Evolutionary conservation across 2,329 filamentous ascomycete species (phyloP).

Genomic region (Metarhizium sp.): DNA sequence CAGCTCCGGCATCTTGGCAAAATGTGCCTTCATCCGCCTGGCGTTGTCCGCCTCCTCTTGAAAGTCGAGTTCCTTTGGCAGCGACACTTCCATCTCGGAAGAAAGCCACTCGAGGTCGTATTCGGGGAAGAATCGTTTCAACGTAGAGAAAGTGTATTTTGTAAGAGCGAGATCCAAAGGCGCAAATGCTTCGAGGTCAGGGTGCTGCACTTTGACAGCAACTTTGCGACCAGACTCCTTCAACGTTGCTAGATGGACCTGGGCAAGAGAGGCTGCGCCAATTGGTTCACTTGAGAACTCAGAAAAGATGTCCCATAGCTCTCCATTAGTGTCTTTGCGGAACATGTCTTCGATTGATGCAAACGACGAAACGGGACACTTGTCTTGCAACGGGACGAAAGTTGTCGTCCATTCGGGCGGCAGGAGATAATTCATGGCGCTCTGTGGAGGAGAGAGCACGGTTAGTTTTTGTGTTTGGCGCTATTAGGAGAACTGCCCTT

Average conservation of each 20-base stretch:
- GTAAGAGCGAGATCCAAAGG: slow-evolving; percentile 82
- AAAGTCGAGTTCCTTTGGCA: slow-evolving; percentile 91
- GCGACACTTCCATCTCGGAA: slow-evolving; percentile 80
- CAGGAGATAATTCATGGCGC: slow-evolving; percentile 89
- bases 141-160: slow-evolving; percentile 75
- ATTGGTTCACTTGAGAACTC: slow-evolving; percentile 75
- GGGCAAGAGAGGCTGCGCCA: slow-evolving; percentile 86
- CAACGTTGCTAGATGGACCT: slow-evolving; percentile 82
- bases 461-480: background rate
- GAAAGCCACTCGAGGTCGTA: slow-evolving; percentile 97
- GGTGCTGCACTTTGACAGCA: slow-evolving; percentile 95
- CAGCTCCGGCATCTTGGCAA: slow-evolving; percentile 60
- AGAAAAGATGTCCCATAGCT: slow-evolving; percentile 75
- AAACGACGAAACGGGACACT: slow-evolving; percentile 85
- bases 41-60: slow-evolving; percentile 79
- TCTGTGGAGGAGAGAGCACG: slow-evolving; percentile 33
- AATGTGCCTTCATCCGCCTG: slow-evolving; percentile 68
- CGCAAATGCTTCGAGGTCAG: slow-evolving; percentile 79
- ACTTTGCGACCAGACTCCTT: slow-evolving; percentile 77
- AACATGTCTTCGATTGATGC: slow-evolving; percentile 86
- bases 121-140: slow-evolving; percentile 92
- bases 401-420: slow-evolving; percentile 90
- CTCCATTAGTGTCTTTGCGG: slow-evolving; percentile 66
- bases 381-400: slow-evolving; percentile 92
- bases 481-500: background rate